Evolutionary conservation across 164 flowering plant species (phyloP), one percentile per base, ranked within the genome.

Genomic region (Protea cynaroides): DNA sequence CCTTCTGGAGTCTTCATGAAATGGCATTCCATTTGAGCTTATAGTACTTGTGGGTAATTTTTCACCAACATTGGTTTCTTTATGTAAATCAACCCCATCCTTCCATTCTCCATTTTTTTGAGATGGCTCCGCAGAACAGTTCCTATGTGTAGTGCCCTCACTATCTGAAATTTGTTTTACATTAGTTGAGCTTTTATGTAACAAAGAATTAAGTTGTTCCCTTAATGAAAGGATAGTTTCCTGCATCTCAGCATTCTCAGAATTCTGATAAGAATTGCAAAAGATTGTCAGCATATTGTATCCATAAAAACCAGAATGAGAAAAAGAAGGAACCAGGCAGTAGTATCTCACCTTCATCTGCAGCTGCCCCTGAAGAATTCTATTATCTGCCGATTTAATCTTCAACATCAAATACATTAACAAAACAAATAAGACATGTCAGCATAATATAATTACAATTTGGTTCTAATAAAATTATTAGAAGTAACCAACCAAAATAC

Each of bases 321-420:
- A 61, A 17, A 62, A 43, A 22, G 12, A 21, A 13, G 25, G 67
- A 17, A 54, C 37, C 40, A 43, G 14, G 25, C n/a, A 3, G 9
- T 12, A 15, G 56, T 10, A 54, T 19, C 11, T 63, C 68, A 85
- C 96, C 91, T 87, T 91, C 65, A 69, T 74, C 71, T 83, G 83
- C 38, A 91, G 82, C 70, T 90, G 95, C 77, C 88, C 97, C 71
- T 88, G 90, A 62, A 90, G 86, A 44, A 90, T 82, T 71, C 89
- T 80, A 61, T 90, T 90, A 69, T 90, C 97, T 37, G 94, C 96
- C 59, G 94, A 73, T 70, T 84, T 91, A 52, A 91, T 86, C 96
- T 89, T 68, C 54, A 72, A 59, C 56, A 34, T 10, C 9, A 66
- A 76, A 11, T 49, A 64, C 62, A 69, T 36, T 37, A 71, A 29